These are phyloP conservation scores for Helicocarpus griseus DNA, from an alignment of 2,329 filamentous ascomycete species.

Conservation along the genomic window DNA sequence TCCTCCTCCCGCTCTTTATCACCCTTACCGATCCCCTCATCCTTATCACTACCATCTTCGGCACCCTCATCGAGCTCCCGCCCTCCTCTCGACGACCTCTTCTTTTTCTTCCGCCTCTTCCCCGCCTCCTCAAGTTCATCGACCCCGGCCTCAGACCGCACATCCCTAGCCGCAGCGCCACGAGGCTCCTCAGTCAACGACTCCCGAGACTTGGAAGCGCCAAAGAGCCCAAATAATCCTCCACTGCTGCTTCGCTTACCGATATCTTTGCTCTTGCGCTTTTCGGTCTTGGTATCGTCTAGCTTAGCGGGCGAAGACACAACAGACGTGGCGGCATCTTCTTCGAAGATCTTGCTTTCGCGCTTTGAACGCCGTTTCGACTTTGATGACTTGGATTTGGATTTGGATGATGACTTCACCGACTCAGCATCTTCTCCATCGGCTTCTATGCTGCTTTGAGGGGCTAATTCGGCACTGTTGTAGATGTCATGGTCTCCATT, in stretches of 20 bases:
- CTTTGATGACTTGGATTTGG: slow-evolving; percentile 14
- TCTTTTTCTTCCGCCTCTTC: slow-evolving; percentile 37
- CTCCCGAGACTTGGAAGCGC: slow-evolving; percentile 19
- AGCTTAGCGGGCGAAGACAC: slow-evolving; percentile 24
- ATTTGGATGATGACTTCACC: slow-evolving; percentile 13
- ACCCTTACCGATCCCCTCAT: neutral
- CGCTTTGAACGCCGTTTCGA: slow-evolving; percentile 18
- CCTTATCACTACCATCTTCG: neutral
- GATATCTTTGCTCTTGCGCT: slow-evolving; percentile 21
- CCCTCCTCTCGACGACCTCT: slow-evolving; percentile 32
- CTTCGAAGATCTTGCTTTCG: slow-evolving; percentile 13
- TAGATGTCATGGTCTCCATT: neutral
- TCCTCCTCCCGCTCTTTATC: slow-evolving; percentile 18
- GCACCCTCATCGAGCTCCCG: neutral
- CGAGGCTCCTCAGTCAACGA: neutral
- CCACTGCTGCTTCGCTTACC: slow-evolving; percentile 2
- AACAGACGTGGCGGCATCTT: slow-evolving; percentile 18
- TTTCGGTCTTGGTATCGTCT: slow-evolving; percentile 21
- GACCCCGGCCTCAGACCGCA: slow-evolving; percentile 26
- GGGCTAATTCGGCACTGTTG: slow-evolving; percentile 14
- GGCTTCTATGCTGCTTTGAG: neutral
- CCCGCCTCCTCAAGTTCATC: slow-evolving; percentile 32
- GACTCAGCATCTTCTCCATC: slow-evolving; percentile 17
- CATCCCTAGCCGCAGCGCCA: slow-evolving; percentile 19
- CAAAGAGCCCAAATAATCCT: slow-evolving; percentile 27